Evolutionary conservation across 2,329 filamentous ascomycete genomes (phyloP), one percentile per base, ranked within the genome.

Genomic region (Zalaria obscura): DNA sequence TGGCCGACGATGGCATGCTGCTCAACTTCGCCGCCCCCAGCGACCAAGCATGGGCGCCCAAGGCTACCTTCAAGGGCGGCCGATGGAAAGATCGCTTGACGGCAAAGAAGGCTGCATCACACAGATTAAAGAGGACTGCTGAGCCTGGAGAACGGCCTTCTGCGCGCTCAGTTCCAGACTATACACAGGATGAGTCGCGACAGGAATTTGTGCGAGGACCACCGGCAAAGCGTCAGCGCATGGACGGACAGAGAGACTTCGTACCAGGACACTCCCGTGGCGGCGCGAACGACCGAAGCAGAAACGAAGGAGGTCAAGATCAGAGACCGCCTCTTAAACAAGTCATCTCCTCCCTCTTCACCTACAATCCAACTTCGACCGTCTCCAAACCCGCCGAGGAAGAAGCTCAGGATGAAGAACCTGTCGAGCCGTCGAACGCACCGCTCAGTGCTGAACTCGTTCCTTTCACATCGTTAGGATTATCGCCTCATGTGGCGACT

Each of bases 1-100:
- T 96, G 88, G 84, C 84, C 40, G 88, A 96, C 68, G 84, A 93
- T 78, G 87, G 87, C 51, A 83, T 98, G 76, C 74, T 95, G 43
- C 69, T 96, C 57, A 96, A 96, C 55, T 95, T 96, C 59, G 79
- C 86, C 52, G 68, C 94, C 43, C 52, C 55, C 3, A 73, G 76
- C 27, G 78, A 84, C 46, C 73, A 68, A 11, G 74, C 83, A 11
- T 67, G 73, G 71, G 68, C 71, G 50, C 73, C 81, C 8, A 69
- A 70, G 50, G 64, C 69, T 3, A 72, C 67, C 41, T 84, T 93
- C 61, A 91, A 83, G 58, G 91, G 91, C 51, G 91, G 91, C n/a
- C 76, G 77, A 52, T 98, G 91, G 91, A 82, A 83, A 56, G 88
- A 94, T 58, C 76, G 91, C 47, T 72, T 89, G 45, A 80, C 78